Percentiles rank a stretch among this genome's conserved stretches.
These are phyloP conservation scores for Osmozyma mogii DNA, from an alignment of 805 yeast genomes.

Conservation along the genomic window DNA sequence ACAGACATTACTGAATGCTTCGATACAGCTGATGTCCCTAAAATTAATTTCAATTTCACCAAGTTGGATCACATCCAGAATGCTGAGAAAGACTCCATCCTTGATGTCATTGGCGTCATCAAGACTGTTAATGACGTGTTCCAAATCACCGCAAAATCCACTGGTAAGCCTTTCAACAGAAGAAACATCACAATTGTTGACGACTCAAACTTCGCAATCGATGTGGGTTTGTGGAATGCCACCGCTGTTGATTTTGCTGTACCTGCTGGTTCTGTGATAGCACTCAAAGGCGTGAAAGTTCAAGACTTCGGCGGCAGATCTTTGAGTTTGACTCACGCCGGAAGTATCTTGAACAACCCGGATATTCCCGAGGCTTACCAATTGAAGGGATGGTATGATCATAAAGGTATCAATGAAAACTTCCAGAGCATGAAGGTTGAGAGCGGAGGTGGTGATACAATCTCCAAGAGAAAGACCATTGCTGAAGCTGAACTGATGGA, in stretches of 20 bases:
- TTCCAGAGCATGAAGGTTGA: constrained; percentile 60
- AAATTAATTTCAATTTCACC: constrained; percentile 67
- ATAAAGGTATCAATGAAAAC: constrained; percentile 55
- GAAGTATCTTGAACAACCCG: constrained; percentile 73
- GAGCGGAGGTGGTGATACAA: constrained; percentile 21
- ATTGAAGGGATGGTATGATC: constrained; percentile 92
- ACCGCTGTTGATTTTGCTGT: constrained; percentile 70
- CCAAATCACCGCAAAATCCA: constrained; percentile 75
- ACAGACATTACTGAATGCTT: constrained; percentile 63
- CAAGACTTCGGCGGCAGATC: constrained; percentile 85
- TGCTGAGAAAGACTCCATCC: constrained; percentile 59
- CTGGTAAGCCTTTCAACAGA: constrained; percentile 89
- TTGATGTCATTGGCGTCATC: constrained; percentile 85
- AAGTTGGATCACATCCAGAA: constrained; percentile 59
- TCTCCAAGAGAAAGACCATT: constrained; percentile 58
- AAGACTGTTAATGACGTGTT: constrained; percentile 67
- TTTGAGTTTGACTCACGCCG: constrained; percentile 71
- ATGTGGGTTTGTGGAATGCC: constrained; percentile 86
- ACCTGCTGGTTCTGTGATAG: constrained; percentile 77
- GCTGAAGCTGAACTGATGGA: constrained; percentile 57
- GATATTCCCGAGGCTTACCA: constrained; percentile 82
- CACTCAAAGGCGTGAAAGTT: constrained; percentile 84
- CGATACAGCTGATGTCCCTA: constrained; percentile 63
- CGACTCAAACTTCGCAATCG: constrained; percentile 65
- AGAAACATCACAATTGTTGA: constrained; percentile 86